These are phyloP conservation scores for Hydrangea macrophylla DNA, from an alignment of 148 eudicot species.

Conservation along the genomic window DNA sequence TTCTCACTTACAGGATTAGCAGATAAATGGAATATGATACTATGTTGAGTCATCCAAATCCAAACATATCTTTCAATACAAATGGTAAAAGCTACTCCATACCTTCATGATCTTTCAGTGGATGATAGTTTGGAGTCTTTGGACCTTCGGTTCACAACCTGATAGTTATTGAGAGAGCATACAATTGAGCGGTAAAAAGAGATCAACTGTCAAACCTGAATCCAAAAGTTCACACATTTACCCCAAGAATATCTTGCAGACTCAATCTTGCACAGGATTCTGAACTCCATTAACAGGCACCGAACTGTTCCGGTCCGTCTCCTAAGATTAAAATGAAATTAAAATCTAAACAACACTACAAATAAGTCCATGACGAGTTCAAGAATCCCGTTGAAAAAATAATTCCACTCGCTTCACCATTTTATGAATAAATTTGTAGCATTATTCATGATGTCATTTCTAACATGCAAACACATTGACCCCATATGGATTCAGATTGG, in stretches of 20 bases:
- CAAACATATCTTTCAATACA: neutral
- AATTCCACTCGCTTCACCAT: neutral
- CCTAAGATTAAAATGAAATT: neutral
- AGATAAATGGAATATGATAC: neutral
- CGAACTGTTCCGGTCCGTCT: conserved; percentile 1
- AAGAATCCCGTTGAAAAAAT: neutral
- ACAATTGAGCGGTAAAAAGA: conserved; percentile 1
- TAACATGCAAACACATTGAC: neutral
- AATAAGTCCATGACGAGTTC: neutral
- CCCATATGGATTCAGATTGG: neutral
- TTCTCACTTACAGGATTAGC: conserved; percentile 3
- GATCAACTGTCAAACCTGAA: neutral
- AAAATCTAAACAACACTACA: neutral
- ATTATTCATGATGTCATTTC: neutral
- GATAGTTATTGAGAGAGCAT: neutral
- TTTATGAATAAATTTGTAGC: neutral
- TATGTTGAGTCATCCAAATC: neutral
- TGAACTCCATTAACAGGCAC: conserved; percentile 11
- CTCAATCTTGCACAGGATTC: conserved; percentile 1
- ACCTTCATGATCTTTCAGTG: conserved; percentile 3
- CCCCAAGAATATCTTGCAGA: neutral
- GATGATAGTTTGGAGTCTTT: neutral
- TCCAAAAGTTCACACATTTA: neutral
- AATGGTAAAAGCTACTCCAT: neutral
- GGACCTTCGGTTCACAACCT: neutral